Conservation (phyloP, 1,284 basidiomycete species). For the Trichosporon ovoides region DNA sequence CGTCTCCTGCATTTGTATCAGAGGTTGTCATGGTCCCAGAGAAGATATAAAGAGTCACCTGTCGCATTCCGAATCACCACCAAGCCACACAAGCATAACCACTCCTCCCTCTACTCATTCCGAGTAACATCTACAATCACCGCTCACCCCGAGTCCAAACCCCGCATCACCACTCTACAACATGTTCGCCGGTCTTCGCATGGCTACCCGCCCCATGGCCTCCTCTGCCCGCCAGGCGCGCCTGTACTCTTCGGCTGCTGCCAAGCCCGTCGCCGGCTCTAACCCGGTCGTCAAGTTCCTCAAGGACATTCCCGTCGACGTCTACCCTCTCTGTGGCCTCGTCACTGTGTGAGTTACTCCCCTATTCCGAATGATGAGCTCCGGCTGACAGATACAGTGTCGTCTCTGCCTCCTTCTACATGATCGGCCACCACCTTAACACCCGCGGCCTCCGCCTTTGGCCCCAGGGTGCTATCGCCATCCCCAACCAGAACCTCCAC, state of each 20-base stretch:
- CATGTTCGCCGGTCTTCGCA: slow-evolving; percentile 3
- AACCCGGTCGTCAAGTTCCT: slow-evolving; percentile 3
- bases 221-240: slow-evolving; percentile 2
- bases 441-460: not conserved
- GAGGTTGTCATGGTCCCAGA: no score
- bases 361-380: not conserved
- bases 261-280: not conserved
- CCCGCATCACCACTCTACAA: no score
- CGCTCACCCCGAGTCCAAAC: not conserved
- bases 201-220: not conserved
- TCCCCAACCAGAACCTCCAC: not conserved
- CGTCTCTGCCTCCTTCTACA: not conserved
- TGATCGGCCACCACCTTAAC: slow-evolving; percentile 1
- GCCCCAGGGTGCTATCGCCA: not conserved
- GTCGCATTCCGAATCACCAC: not conserved
- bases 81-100: not conserved
- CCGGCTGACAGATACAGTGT: not conserved
- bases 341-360: slow-evolving; percentile 1
- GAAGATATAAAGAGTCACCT: not conserved
- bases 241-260: not conserved
- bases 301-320: slow-evolving; percentile 1
- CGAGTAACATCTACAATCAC: not conserved
- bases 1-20: not conserved
- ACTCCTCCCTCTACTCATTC: slow-evolving; percentile 1
- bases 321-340: slow-evolving; percentile 3